Evolutionary conservation across 345 rosid species (phyloP), one percentile per base, ranked within the genome.

Genomic region (Microcos paniculata): DNA sequence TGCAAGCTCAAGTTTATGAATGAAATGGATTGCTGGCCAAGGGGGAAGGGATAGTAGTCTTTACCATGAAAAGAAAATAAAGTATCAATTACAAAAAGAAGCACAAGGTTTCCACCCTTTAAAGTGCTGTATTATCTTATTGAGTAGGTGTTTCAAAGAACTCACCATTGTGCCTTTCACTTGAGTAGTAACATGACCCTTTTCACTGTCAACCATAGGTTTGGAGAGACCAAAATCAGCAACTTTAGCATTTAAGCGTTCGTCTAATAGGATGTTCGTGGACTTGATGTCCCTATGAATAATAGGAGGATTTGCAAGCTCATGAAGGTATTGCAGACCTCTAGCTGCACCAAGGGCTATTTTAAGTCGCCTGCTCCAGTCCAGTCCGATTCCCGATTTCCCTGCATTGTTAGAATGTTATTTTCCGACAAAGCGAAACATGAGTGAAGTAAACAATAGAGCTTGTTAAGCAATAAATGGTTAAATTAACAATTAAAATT

Each of bases 111-210:
- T 35, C 38, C 6, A 51, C 55, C 15, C 5, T 51, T 51, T 51
- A 30, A 26, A 23, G 24, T 1, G 15, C 33, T 9, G 31, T 3
- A 58, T 35, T 13, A 62, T 62, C 3, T 28, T 13, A 4, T 31
- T 62, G 11, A 42, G 45, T n/a, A 57, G 43, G 53, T 42, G 28
- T 71, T 11, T 59, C 14, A 23, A 57, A 64, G 19, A 53, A 80
- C 92, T 87, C 55, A 91, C 99, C 99, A 92, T 88, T 58, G 98
- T 96, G 75, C 99, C 98, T 78, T 96, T 96, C 8, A 96, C 98
- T 87, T 94, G 96, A 80, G 99, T 94, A 35, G 94, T 88, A 57
- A 96, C 82, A 72, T 94, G 98, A 45, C 81, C 85, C 81, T 81
- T 90, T 73, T 88, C 96, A 31, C 70, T 78, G 62, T 90, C 88